A percentile compares a stretch with the other conserved stretches of the same genome.
Evolutionary conservation across 2,329 filamentous ascomycete species (phyloP).

Genomic region (Penicillium aurantiogriseum): DNA sequence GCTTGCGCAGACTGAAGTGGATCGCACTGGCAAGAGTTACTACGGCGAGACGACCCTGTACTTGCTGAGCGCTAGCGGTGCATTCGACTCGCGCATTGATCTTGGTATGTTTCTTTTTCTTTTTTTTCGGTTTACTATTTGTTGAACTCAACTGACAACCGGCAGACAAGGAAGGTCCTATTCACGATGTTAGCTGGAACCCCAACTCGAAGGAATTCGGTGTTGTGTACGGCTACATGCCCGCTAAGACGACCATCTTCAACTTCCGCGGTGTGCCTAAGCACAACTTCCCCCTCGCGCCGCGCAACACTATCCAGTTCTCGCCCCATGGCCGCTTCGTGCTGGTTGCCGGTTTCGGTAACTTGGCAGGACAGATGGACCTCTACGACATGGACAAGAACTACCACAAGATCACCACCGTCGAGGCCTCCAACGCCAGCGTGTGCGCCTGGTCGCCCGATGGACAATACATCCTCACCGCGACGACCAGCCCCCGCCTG

Average conservation of each 20-base stretch:
- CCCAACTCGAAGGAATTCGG: slow-evolving; percentile 97
- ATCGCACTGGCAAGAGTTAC: slow-evolving; percentile 98
- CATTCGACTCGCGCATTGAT: slow-evolving; percentile 86
- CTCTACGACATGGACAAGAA: slow-evolving; percentile 95
- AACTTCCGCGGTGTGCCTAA: slow-evolving; percentile 79
- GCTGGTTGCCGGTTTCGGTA: slow-evolving; percentile 92
- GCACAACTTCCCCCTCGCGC: slow-evolving; percentile 81
- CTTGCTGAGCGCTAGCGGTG: slow-evolving; percentile 84
- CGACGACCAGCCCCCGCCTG: slow-evolving; percentile 92
- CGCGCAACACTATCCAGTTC: slow-evolving; percentile 92
- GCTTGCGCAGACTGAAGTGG: slow-evolving; percentile 94
- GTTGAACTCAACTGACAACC: neutral
- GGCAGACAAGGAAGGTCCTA: slow-evolving; percentile 90
- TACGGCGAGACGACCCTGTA: slow-evolving; percentile 98
- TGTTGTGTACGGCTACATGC: slow-evolving; percentile 97
- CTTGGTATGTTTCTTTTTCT: slow-evolving; percentile 51
- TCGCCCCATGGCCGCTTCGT: slow-evolving; percentile 92
- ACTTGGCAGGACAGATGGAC: slow-evolving; percentile 95
- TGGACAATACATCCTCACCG: slow-evolving; percentile 91
- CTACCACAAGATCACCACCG: slow-evolving; percentile 86
- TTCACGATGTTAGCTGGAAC: slow-evolving; percentile 98
- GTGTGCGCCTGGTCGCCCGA: slow-evolving; percentile 98
- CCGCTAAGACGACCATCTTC: slow-evolving; percentile 98
- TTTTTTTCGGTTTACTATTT: neutral
- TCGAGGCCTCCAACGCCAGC: slow-evolving; percentile 92